These are phyloP conservation scores for Strombidium stylifer DNA, from an alignment of 73 alveolate genomes.

Conservation along the genomic window DNA sequence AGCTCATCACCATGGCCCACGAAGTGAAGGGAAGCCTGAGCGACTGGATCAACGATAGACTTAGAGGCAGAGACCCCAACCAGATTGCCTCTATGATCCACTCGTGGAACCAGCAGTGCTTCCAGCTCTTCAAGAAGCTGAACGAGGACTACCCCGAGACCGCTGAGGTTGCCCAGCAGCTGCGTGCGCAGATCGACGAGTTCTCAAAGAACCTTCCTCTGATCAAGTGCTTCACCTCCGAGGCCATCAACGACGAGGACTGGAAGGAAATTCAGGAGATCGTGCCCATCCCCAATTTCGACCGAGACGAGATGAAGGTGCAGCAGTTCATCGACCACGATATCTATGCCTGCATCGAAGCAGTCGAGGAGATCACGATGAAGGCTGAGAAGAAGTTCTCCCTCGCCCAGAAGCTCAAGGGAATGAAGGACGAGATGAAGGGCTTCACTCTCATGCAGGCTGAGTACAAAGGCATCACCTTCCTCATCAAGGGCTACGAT, in stretches of 20 bases:
- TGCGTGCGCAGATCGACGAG: constrained; percentile 84
- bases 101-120: constrained; percentile 58
- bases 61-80: constrained; percentile 53
- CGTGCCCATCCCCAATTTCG: constrained; percentile 65
- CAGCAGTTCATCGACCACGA: constrained; percentile 75
- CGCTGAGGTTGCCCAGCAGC: constrained; percentile 77
- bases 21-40: constrained; percentile 53
- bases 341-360: constrained; percentile 76
- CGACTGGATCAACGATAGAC: constrained; percentile 55
- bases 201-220: constrained; percentile 83
- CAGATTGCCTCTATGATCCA: constrained; percentile 58
- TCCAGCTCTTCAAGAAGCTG: constrained; percentile 58
- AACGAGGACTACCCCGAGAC: constrained; percentile 79
- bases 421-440: constrained; percentile 75
- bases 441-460: constrained; percentile 64
- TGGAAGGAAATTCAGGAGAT: constrained; percentile 92
- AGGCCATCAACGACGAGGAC: constrained; percentile 91
- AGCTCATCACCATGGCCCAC: constrained; percentile 69
- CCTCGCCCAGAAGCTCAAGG: constrained; percentile 69
- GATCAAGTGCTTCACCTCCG: constrained; percentile 88
- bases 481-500: constrained; percentile 73
- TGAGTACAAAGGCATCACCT: constrained; percentile 74
- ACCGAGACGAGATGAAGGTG: constrained; percentile 78
- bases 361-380: constrained; percentile 85
- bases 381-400: constrained; percentile 81